phyloP scores from a whole-genome alignment of 805 yeast genomes.

The Tetrapisispora fleetii region DNA sequence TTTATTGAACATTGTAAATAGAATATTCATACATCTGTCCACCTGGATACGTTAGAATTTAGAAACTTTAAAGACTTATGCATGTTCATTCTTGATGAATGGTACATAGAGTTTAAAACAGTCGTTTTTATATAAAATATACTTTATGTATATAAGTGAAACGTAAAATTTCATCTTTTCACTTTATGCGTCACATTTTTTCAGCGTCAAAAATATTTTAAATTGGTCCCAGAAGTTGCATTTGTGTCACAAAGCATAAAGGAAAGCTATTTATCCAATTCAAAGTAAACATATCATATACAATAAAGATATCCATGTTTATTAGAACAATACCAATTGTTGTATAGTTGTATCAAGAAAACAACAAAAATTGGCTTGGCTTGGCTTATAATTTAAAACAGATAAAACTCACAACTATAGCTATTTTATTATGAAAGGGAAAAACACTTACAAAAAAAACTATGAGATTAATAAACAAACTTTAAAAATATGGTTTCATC shows the following conservation, averaged over 20 bases:
- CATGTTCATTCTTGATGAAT: too few species aligned
- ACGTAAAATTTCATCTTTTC: too few species aligned
- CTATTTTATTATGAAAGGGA: neutral
- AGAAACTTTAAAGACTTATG: too few species aligned
- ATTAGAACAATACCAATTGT: neutral
- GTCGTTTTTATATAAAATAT: too few species aligned
- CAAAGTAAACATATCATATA: neutral
- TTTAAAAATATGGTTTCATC: constrained; percentile 11
- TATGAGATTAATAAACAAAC: constrained; percentile 4
- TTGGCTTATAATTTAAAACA: neutral
- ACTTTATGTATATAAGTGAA: too few species aligned
- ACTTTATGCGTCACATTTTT: too few species aligned
- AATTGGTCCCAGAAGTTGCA: neutral
- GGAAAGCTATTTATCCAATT: neutral
- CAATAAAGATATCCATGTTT: neutral
- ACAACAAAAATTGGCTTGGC: neutral
- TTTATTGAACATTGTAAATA: too few species aligned
- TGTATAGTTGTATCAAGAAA: too few species aligned
- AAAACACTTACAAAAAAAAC: neutral
- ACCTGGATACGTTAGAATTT: too few species aligned
- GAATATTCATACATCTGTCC: too few species aligned
- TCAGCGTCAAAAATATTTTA: too few species aligned
- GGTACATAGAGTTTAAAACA: too few species aligned
- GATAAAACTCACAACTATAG: neutral
- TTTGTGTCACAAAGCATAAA: neutral